phyloP scores from a whole-genome alignment of 352 stramenopile genomes.

The Elongisporangium undulatum region DNA sequence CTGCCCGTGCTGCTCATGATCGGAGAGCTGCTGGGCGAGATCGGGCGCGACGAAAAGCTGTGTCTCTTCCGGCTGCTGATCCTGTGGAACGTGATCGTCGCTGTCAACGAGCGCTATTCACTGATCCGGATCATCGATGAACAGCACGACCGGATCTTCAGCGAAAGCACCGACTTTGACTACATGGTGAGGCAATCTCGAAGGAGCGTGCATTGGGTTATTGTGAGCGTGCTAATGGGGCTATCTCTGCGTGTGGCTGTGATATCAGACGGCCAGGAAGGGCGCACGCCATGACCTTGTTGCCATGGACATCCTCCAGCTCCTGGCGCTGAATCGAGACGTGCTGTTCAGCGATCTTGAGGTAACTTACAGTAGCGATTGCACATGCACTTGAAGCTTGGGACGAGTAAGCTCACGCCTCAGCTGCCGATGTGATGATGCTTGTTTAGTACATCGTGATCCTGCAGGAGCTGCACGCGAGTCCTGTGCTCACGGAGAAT shows the following conservation, averaged over 20 bases:
- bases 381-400: neutral
- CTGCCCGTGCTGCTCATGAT: constrained; percentile 42
- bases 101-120: constrained; percentile 26
- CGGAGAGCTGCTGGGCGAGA: constrained; percentile 31
- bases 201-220: neutral
- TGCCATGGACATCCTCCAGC: constrained; percentile 41
- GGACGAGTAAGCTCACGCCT: neutral
- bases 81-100: constrained; percentile 47
- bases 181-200: constrained; percentile 49
- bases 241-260: constrained; percentile 1
- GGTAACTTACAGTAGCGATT: constrained; percentile 17
- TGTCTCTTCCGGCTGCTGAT: constrained; percentile 51
- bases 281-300: constrained; percentile 31
- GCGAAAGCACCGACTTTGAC: constrained; percentile 51
- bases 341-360: constrained; percentile 71
- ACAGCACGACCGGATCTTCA: constrained; percentile 53
- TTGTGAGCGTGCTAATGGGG: neutral
- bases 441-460: constrained; percentile 36
- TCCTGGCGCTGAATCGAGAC: constrained; percentile 62
- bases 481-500: constrained; percentile 1
- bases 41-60: constrained; percentile 41
- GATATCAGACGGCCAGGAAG: constrained; percentile 31
- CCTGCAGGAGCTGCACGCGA: constrained; percentile 44
- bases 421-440: constrained; percentile 2
- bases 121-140: constrained; percentile 44